These are phyloP conservation scores for Scedosporium boydii DNA, from an alignment of 2,329 filamentous ascomycete genomes.

Conservation along the genomic window DNA sequence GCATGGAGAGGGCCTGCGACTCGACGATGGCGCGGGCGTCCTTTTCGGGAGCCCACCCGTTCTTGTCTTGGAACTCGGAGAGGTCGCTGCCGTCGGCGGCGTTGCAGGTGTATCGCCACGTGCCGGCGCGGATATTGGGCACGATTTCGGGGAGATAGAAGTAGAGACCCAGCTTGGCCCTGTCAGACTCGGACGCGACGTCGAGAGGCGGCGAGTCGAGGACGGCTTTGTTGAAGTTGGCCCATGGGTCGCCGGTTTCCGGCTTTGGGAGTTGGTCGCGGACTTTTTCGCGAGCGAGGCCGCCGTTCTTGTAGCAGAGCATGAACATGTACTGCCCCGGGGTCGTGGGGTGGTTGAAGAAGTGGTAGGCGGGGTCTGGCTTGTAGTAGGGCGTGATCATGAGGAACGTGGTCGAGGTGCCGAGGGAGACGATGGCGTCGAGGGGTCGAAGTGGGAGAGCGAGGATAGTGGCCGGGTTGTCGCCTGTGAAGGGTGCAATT, in stretches of 20 bases:
- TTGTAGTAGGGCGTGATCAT: slow-evolving; percentile 93
- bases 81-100: slow-evolving; percentile 46
- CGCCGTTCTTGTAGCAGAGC: slow-evolving; percentile 99
- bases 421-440: slow-evolving; percentile 89
- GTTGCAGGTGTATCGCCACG: slow-evolving; percentile 67
- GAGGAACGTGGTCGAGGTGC: slow-evolving; percentile 92
- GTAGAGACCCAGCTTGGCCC: slow-evolving; percentile 84
- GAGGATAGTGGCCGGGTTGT: slow-evolving; percentile 93
- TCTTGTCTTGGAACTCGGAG: slow-evolving; percentile 16
- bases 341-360: slow-evolving; percentile 95
- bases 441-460: slow-evolving; percentile 77
- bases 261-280: slow-evolving; percentile 65
- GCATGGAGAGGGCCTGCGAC: slow-evolving; percentile 87
- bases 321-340: slow-evolving; percentile 97
- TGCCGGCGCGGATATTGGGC: slow-evolving; percentile 76
- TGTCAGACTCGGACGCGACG: slow-evolving; percentile 39
- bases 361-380: slow-evolving; percentile 86
- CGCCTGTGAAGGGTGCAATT: slow-evolving; percentile 82
- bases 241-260: slow-evolving; percentile 53
- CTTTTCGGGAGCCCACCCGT: slow-evolving; percentile 40
- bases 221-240: slow-evolving; percentile 67
- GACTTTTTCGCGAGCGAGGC: slow-evolving; percentile 81
- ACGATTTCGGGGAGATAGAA: slow-evolving; percentile 95
- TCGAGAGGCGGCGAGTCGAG: slow-evolving; percentile 61
- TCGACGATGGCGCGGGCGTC: slow-evolving; percentile 86